Percentiles rank a stretch among this genome's conserved stretches.
phyloP scores from a whole-genome alignment of 2,329 filamentous ascomycete genomes.

The Colletotrichum ledebouriae region DNA sequence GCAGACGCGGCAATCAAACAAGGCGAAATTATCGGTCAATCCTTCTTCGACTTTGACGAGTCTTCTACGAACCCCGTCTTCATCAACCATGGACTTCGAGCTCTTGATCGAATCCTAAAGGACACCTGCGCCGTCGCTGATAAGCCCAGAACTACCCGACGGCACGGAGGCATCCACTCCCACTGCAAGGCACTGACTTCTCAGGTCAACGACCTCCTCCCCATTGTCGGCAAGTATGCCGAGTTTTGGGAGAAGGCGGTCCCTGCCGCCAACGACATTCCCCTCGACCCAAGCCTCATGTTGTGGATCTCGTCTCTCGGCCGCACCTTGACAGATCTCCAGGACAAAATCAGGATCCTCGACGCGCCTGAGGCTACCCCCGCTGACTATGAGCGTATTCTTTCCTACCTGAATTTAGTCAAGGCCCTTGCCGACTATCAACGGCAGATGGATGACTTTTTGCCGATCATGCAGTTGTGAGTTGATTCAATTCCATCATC shows the following conservation, averaged over 20 bases:
- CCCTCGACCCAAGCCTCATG: slow-evolving; percentile 44
- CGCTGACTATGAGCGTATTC: neutral
- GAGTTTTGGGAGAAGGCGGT: slow-evolving; percentile 34
- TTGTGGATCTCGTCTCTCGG: slow-evolving; percentile 44
- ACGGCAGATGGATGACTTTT: slow-evolving; percentile 43
- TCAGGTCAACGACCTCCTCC: slow-evolving; percentile 42
- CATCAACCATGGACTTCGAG: slow-evolving; percentile 16
- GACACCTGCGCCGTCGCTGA: neutral
- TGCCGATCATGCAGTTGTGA: slow-evolving; percentile 44
- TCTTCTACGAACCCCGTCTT: slow-evolving; percentile 18
- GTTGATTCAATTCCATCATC: slow-evolving; percentile 1
- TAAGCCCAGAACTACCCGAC: neutral
- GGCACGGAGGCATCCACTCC: slow-evolving; percentile 19
- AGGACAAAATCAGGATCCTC: slow-evolving; percentile 14
- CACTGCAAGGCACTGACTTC: slow-evolving; percentile 35
- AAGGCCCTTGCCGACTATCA: slow-evolving; percentile 32
- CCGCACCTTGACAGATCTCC: slow-evolving; percentile 41
- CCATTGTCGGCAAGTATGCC: slow-evolving; percentile 45
- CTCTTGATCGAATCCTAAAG: neutral
- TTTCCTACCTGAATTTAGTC: slow-evolving; percentile 9
- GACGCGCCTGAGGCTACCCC: neutral
- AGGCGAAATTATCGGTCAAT: slow-evolving; percentile 1
- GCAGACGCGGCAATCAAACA: neutral
- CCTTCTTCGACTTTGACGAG: slow-evolving; percentile 21
- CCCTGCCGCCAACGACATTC: slow-evolving; percentile 30